Evolutionary conservation across 345 rosid genomes (phyloP).

Genomic region (Eucalyptus regnans): DNA sequence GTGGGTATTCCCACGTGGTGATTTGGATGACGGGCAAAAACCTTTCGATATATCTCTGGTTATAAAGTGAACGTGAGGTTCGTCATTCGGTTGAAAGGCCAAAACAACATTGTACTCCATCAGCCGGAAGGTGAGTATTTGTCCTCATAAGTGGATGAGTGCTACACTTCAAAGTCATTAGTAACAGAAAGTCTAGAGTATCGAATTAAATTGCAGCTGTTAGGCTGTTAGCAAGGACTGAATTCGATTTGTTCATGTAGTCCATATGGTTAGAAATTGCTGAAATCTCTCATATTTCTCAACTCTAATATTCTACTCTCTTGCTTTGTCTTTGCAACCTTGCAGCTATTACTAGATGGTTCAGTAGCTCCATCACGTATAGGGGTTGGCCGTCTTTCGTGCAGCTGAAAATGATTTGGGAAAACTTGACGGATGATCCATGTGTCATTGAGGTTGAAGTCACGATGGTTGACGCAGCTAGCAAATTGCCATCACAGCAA

Average conservation of each 20-base stretch:
- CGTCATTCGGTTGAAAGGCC: background rate
- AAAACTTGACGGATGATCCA: background rate
- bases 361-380: accelerated
- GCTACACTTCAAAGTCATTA: background rate
- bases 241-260: no score
- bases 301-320: background rate
- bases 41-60: background rate
- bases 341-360: background rate
- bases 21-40: background rate
- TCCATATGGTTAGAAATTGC: accelerated
- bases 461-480: background rate
- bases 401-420: background rate
- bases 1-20: background rate
- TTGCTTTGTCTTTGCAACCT: background rate
- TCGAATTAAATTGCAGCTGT: no score
- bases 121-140: background rate
- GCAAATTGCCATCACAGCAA: background rate
- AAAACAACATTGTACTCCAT: background rate
- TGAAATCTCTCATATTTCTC: background rate
- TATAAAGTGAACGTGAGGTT: background rate
- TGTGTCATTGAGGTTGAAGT: background rate
- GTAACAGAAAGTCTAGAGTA: no score
- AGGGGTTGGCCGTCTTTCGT: background rate
- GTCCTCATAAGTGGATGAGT: background rate
- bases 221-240: no score